Conservation (phyloP, 805 yeast genomes). For the Yarrowia yakushimensis region DNA sequence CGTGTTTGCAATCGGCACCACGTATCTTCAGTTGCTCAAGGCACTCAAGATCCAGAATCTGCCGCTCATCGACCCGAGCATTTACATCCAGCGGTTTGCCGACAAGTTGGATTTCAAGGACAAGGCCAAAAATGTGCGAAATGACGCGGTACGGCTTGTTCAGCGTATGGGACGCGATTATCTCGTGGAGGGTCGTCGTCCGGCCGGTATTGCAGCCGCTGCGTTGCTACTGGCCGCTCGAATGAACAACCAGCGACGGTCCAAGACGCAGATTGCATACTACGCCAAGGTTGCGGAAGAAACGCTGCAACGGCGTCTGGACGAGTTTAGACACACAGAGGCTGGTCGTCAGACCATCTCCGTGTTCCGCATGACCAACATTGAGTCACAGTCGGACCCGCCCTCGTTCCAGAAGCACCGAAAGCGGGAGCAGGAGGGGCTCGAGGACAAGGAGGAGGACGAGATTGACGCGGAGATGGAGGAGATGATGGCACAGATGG, state of each 20-base stretch:
- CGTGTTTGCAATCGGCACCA: conserved; percentile 93
- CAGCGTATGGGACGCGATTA: conserved; percentile 91
- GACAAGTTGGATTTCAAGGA: conserved; percentile 76
- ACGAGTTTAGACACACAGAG: conserved; percentile 76
- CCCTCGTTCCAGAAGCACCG: conserved; percentile 76
- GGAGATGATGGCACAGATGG: conserved; percentile 11
- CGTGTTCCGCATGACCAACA: conserved; percentile 56
- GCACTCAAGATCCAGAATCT: conserved; percentile 68
- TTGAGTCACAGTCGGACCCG: conserved; percentile 58
- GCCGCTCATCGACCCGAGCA: conserved; percentile 91
- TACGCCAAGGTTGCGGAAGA: conserved; percentile 94
- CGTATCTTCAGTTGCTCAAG: conserved; percentile 90
- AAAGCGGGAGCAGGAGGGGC: conserved; percentile 42
- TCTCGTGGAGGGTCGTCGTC: conserved; percentile 95
- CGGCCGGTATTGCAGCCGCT: conserved; percentile 98
- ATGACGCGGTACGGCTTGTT: conserved; percentile 83
- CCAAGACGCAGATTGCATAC: conserved; percentile 90
- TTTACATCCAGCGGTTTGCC: conserved; percentile 91
- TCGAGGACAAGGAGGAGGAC: conserved; percentile 19
- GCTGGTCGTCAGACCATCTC: conserved; percentile 71
- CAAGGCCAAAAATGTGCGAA: conserved; percentile 59
- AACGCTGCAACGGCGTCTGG: conserved; percentile 83
- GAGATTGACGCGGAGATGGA: conserved; percentile 15
- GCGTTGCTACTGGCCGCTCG: conserved; percentile 89
- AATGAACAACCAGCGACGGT: conserved; percentile 91